These are phyloP conservation scores for Microbotryomycetes sp. DNA, from an alignment of 1,284 basidiomycete genomes.

Conservation along the genomic window DNA sequence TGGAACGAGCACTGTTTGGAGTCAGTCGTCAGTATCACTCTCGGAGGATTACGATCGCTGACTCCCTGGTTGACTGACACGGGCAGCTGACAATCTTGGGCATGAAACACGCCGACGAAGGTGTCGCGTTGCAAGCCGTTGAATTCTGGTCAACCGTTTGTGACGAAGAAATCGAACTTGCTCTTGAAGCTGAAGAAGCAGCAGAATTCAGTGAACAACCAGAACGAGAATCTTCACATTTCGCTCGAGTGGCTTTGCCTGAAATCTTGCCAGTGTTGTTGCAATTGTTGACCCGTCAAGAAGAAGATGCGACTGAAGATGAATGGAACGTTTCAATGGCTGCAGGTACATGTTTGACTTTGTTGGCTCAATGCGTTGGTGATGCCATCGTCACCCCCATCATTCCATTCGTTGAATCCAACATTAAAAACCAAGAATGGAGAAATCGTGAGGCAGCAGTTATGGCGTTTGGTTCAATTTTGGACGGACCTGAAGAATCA, in stretches of 20 bases:
- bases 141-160: constrained; percentile 99
- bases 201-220: constrained; percentile 85
- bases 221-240: constrained; percentile 70
- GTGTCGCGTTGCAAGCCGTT: constrained; percentile 90
- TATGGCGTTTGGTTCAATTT: constrained; percentile 96
- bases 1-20: constrained; percentile 97
- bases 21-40: constrained; percentile 49
- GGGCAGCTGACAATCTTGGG: constrained; percentile 94
- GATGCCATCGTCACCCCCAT: constrained; percentile 87
- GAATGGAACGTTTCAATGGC: constrained; percentile 99
- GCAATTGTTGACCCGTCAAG: constrained; percentile 80
- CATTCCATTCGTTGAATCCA: constrained; percentile 94
- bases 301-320: constrained; percentile 95
- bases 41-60: not conserved
- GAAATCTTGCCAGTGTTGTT: constrained; percentile 93
- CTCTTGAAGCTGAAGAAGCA: constrained; percentile 88
- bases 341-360: constrained; percentile 83
- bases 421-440: constrained; percentile 89
- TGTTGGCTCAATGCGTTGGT: constrained; percentile 83
- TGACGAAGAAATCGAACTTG: constrained; percentile 91
- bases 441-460: constrained; percentile 92
- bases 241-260: constrained; percentile 86
- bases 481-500: constrained; percentile 85
- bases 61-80: not conserved
- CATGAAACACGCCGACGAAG: constrained; percentile 89